Conservation (phyloP, 169 alveolate genomes). For the Plasmodium cynomolgi region DNA sequence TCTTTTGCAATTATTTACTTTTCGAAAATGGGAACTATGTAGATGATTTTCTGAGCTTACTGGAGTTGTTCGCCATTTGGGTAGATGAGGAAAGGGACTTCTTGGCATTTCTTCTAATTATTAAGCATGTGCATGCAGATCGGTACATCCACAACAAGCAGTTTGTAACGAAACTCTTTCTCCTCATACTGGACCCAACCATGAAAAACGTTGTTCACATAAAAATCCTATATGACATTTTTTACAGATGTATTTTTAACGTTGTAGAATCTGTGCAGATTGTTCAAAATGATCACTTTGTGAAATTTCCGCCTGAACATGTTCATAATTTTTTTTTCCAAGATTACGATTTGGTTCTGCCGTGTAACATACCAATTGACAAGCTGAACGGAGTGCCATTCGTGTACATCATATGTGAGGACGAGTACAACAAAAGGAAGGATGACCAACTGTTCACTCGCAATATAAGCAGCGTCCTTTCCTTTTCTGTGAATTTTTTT, state of each 20-base stretch:
- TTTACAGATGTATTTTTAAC: conserved; percentile 33
- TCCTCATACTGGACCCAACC: conserved; percentile 19
- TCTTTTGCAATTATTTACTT: conserved; percentile 58
- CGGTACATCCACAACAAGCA: conserved; percentile 16
- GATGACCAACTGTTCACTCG: not conserved
- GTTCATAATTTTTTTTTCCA: not conserved
- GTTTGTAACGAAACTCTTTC: conserved; percentile 40
- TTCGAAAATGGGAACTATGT: conserved; percentile 47
- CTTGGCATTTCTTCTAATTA: conserved; percentile 1
- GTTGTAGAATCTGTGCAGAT: conserved; percentile 22
- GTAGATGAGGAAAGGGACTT: conserved; percentile 18
- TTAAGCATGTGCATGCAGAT: conserved; percentile 13
- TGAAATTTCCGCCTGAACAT: not conserved
- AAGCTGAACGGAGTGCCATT: conserved; percentile 23
- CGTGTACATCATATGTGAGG: conserved; percentile 57
- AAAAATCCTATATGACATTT: conserved; percentile 32
- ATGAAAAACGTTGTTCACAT: conserved; percentile 50
- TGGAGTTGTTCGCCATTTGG: conserved; percentile 40
- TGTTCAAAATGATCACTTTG: not conserved
- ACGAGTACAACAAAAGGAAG: conserved; percentile 41
- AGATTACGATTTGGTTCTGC: conserved; percentile 21
- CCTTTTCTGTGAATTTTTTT: conserved; percentile 25
- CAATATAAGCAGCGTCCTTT: conserved; percentile 25
- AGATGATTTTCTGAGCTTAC: conserved; percentile 43
- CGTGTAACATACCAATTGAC: conserved; percentile 19